Evolutionary conservation across 75 land plant species (phyloP), one percentile per base, ranked within the genome.

Genomic region (Selaginella tamariscina): DNA sequence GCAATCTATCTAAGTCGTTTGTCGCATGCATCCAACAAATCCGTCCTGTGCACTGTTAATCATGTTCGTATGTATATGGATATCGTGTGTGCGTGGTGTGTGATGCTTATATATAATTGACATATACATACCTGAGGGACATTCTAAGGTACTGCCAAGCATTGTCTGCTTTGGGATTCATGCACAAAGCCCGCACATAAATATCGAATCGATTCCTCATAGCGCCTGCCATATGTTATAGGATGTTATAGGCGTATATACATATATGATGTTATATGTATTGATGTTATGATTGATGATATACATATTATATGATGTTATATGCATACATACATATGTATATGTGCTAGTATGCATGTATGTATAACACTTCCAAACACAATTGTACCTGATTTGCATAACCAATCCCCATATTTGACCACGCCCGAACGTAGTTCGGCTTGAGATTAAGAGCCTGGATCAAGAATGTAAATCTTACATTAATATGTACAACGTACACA

Each of bases 391-490:
- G 85, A 68, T 88, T 88, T 26, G 98, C 98, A 75, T 83, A 93
- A 66, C 98, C 88, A 71, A 93, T 93, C 9, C 98, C 98, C 98
- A 93, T 93, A 65, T 93, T 93, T 67, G 95, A 88, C 98, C 98
- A 93, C 32, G 95, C 98, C 67, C 98, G 94, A 49, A 93, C 98
- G 77, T 93, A 93, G 65, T 93, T 93, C 15, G 98, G 95, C 77
- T 93, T 93, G 68, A 89, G 80, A 69, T 93, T 89, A 20, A 93
- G 79, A 18, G 98, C 98, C 98, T 92, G 76, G 18, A 65, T 29
- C 33, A 0, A 23, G 31, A 54, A n/a, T n/a, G n/a, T n/a, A n/a
- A n/a, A n/a, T n/a, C n/a, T n/a, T n/a, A n/a, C n/a, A n/a, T n/a
- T n/a, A n/a, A n/a, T n/a, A n/a, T n/a, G n/a, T n/a, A n/a, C n/a